Conservation (phyloP, 1,284 basidiomycete genomes). For the Trametes versicolor region DNA sequence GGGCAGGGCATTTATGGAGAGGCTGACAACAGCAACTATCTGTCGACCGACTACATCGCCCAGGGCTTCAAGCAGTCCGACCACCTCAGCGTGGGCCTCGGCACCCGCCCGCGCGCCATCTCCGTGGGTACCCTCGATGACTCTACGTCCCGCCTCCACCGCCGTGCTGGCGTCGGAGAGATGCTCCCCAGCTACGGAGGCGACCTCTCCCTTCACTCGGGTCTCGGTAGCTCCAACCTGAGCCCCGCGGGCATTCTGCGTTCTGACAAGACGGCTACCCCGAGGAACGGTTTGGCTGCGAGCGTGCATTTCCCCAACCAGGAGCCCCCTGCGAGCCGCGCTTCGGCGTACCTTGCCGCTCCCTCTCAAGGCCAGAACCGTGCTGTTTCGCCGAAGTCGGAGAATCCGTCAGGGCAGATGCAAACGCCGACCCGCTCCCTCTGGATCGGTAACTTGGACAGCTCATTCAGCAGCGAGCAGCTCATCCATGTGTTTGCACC, state of each 20-base stretch:
- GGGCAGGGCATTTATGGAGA: conserved; percentile 60
- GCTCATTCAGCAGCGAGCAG: conserved; percentile 92
- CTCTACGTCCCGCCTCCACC: conserved; percentile 63
- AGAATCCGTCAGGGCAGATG: conserved; percentile 71
- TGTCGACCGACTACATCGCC: conserved; percentile 66
- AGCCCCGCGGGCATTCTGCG: conserved; percentile 68
- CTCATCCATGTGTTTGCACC: conserved; percentile 95
- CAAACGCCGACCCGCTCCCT: conserved; percentile 95
- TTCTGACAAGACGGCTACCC: conserved; percentile 56
- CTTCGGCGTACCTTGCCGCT: conserved; percentile 74
- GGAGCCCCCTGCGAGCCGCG: conserved; percentile 63
- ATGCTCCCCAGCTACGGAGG: conserved; percentile 64
- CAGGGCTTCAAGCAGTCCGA: conserved; percentile 80
- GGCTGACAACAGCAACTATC: conserved; percentile 57
- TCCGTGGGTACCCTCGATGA: conserved; percentile 94
- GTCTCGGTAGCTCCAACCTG: conserved; percentile 51
- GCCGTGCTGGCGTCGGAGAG: conserved; percentile 69
- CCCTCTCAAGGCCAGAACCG: conserved; percentile 67
- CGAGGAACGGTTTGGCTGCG: conserved; percentile 60
- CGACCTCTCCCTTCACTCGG: conserved; percentile 56
- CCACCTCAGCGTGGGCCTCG: conserved; percentile 60
- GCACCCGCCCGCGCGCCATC: conserved; percentile 84
- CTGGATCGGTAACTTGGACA: conserved; percentile 98
- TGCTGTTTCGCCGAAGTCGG: conserved; percentile 81
- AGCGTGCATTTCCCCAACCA: conserved; percentile 77